A percentile compares a stretch with the other conserved stretches of the same genome.
These are phyloP conservation scores for Verruconis gallopava DNA, from an alignment of 2,329 filamentous ascomycete species.

Conservation along the genomic window DNA sequence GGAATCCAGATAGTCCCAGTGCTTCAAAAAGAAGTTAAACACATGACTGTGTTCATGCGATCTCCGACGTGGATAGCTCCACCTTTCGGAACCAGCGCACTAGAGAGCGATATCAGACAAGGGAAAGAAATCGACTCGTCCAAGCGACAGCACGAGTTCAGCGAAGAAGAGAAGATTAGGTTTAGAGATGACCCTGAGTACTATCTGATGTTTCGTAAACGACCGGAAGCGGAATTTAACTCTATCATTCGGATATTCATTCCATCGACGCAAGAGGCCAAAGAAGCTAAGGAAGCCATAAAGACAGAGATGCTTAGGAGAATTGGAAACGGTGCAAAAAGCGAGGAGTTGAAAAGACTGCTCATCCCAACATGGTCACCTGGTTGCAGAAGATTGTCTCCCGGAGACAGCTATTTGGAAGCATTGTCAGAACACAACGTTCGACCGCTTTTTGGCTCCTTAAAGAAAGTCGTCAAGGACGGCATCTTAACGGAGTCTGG, in stretches of 20 bases:
- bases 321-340: neutral
- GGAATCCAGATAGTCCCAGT: slow-evolving; percentile 44
- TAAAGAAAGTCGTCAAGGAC: slow-evolving; percentile 23
- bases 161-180: slow-evolving; percentile 26
- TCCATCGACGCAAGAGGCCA: neutral
- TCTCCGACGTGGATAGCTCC: slow-evolving; percentile 55
- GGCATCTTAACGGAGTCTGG: slow-evolving; percentile 22
- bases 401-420: slow-evolving; percentile 32
- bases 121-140: slow-evolving; percentile 21
- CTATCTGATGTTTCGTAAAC: slow-evolving; percentile 30
- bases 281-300: neutral
- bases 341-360: slow-evolving; percentile 1
- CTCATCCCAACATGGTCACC: slow-evolving; percentile 7
- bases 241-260: neutral
- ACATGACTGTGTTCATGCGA: slow-evolving; percentile 51
- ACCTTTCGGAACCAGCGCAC: neutral
- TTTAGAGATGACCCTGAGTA: slow-evolving; percentile 29
- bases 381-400: slow-evolving; percentile 20
- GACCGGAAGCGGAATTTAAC: neutral
- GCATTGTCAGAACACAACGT: slow-evolving; percentile 33
- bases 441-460: slow-evolving; percentile 27
- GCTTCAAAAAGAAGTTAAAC: slow-evolving; percentile 32
- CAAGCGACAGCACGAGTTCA: slow-evolving; percentile 27
- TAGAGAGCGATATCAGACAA: slow-evolving; percentile 14
- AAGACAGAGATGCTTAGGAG: neutral